Evolutionary conservation across 202 grass and related monocot genomes (phyloP).

Genomic region (Schoenoplectus tabernaemontani): DNA sequence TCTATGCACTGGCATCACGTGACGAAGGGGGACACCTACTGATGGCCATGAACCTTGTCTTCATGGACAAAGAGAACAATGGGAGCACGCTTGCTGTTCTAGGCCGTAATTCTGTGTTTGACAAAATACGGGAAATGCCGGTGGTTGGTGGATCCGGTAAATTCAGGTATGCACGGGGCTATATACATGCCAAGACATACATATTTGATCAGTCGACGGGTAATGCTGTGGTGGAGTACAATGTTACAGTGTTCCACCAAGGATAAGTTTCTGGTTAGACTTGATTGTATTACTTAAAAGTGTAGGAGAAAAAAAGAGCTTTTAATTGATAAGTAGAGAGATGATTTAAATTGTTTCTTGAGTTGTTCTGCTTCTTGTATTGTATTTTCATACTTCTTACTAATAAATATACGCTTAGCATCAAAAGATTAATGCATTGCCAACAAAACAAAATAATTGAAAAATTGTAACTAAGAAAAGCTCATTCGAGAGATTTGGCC

Average conservation of each 20-base stretch:
- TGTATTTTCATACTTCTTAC: not conserved
- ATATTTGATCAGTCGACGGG: not conserved
- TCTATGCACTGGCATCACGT: slow-evolving; percentile 43
- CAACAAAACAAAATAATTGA: not conserved
- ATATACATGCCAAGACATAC: slow-evolving; percentile 25
- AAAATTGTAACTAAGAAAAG: not conserved
- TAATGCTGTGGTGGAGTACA: slow-evolving; percentile 34
- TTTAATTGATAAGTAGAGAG: not conserved
- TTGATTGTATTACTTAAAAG: not conserved
- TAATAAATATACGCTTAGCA: not conserved
- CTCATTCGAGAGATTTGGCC: no score
- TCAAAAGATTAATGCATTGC: not conserved
- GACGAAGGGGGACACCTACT: slow-evolving; percentile 32
- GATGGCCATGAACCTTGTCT: slow-evolving; percentile 77
- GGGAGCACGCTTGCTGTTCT: slow-evolving; percentile 48
- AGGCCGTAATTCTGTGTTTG: slow-evolving; percentile 45
- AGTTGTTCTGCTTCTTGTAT: not conserved
- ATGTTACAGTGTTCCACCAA: slow-evolving; percentile 24
- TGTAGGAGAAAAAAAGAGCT: not conserved
- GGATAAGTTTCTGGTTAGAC: not conserved
- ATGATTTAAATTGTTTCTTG: not conserved
- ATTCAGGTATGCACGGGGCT: slow-evolving; percentile 56
- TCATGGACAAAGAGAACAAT: slow-evolving; percentile 51
- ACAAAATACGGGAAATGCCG: slow-evolving; percentile 49
- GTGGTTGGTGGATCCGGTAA: slow-evolving; percentile 62